Evolutionary conservation across 345 rosid species (phyloP), one percentile per base, ranked within the genome.

Genomic region (Abelmoschus esculentus): DNA sequence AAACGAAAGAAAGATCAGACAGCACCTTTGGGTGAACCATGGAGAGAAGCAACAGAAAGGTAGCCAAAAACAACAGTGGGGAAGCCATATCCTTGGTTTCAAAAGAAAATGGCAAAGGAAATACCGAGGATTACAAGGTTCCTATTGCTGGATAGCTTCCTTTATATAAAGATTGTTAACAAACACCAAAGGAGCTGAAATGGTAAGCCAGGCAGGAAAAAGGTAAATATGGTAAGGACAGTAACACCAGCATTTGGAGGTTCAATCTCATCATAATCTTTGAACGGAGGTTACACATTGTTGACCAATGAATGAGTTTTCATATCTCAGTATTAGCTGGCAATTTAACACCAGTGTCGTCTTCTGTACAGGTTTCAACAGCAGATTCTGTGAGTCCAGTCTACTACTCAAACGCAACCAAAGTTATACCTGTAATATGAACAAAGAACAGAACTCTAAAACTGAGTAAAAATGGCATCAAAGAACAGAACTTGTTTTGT

Each of bases 381-480:
- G 72, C 81, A 40, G 86, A 75, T 73, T 74, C 81, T 22, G 1
- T 8, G 80, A 73, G 34, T 85, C 86, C 96, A 90, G 88, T 55
- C 22, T 18, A 44, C 57, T 54, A 55, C 61, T 19, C 47, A 19
- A 54, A 55, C 7, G 40, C 26, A 47, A 55, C 15, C 61, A 61
- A 62, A 36, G 58, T 72, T 59, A 55, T 46, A 17, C 32, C 29
- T 31, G 36, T 36, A 59, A 40, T 75, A 29, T n/a, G 2, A 3
- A 59, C 28, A 10, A 38, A 50, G 67, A 54, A 28, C 52, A 56
- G 38, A 58, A 42, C 28, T 18, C 8, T 56, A 57, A 57, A 17
- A 3, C 2, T 36, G 66, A 61, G 22, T n/a, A 34, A 38, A 38
- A 15, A 61, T 59, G 8, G 44, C 65, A 61, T 7, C 50, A 12